Conservation (phyloP, 1,284 basidiomycete genomes). For the Papiliotrema nemorosa region DNA sequence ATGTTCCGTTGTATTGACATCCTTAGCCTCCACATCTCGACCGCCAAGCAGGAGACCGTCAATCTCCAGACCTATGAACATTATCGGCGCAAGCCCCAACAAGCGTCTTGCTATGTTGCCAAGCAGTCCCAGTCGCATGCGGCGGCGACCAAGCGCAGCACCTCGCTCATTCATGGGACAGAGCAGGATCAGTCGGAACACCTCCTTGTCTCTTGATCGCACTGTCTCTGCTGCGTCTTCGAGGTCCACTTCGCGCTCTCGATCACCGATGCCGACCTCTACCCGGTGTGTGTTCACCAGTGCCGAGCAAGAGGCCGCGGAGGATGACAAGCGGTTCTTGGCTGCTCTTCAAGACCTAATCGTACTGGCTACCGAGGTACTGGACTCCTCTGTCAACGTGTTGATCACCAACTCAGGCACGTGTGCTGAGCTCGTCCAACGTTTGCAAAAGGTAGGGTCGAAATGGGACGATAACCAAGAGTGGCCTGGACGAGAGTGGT, state of each 20-base stretch:
- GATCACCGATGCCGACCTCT: conserved; percentile 76
- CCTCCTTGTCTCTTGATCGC: conserved; percentile 67
- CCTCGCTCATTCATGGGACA: conserved; percentile 44
- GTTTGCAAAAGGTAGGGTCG: conserved; percentile 84
- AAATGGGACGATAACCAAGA: conserved; percentile 97
- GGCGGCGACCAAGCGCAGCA: conserved; percentile 36
- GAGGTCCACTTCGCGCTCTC: conserved; percentile 91
- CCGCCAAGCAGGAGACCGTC: conserved; percentile 39
- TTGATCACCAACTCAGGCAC: conserved; percentile 79
- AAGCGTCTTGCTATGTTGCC: conserved; percentile 28
- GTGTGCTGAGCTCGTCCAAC: conserved; percentile 81
- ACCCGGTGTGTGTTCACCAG: conserved; percentile 57
- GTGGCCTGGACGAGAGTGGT: conserved; percentile 98
- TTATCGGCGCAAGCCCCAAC: conserved; percentile 27
- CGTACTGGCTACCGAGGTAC: conserved; percentile 87
- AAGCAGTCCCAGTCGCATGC: conserved; percentile 33
- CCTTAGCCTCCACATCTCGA: conserved; percentile 21
- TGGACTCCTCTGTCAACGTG: conserved; percentile 81
- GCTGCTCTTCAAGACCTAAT: conserved; percentile 94
- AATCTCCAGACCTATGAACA: conserved; percentile 25
- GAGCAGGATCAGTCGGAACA: conserved; percentile 61
- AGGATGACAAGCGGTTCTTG: conserved; percentile 55
- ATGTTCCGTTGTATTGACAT: neutral
- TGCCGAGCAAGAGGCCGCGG: conserved; percentile 32
- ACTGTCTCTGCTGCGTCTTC: conserved; percentile 69